Base-by-base conservation (phyloP, 2,329 filamentous ascomycete genomes). In the Trichoderma gracile region DNA sequence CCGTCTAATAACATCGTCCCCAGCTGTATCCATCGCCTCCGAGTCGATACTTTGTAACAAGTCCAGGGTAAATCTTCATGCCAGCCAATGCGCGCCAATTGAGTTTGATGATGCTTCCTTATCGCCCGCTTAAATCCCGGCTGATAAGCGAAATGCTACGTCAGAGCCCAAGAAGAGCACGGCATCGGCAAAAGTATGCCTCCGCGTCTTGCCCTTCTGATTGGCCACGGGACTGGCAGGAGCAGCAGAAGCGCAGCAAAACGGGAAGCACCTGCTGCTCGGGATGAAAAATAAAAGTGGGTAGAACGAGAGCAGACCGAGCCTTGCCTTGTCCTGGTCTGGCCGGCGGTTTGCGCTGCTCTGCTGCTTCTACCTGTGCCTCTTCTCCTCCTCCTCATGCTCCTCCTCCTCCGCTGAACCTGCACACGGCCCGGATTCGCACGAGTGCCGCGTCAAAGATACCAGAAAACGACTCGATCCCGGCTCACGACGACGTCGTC, bases 151-250 rank as follows among this genome's bases (percentile, higher is more conserved):
- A 27, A 38, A 30, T 49, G n/a, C 38, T 64, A 64, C 61, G 61
- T 64, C 61, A 64, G 47, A 40, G 40, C 19, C 1, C 42, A 43
- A 27, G n/a, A 14, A 27, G 25, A 49, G 55, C 56, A 23, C 56
- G 65, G 65, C 50, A 58, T 47, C 58, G 65, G 72, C 66, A 42
- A 58, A 66, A 73, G 70, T 52, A 55, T 69, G 66, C 59, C 47
- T 72, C 73, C 71, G 3, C 45, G 2, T 0, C 12, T 19, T 14
- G 50, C 14, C 38, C 14, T 58, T 60, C 38, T 69, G 67, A 68
- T 68, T 71, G 68, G 67, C 53, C 68, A 38, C 54, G n/a, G 47
- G 25, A 25, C 53, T 19, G n/a, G 47, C 49, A 53, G 47, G 2
- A 14, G 49, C 56, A 45, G 53, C 40, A 60, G 50, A 50, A 59